phyloP scores from a whole-genome alignment of 208 protist species.

The Acanthamoeba polyphaga region DNA sequence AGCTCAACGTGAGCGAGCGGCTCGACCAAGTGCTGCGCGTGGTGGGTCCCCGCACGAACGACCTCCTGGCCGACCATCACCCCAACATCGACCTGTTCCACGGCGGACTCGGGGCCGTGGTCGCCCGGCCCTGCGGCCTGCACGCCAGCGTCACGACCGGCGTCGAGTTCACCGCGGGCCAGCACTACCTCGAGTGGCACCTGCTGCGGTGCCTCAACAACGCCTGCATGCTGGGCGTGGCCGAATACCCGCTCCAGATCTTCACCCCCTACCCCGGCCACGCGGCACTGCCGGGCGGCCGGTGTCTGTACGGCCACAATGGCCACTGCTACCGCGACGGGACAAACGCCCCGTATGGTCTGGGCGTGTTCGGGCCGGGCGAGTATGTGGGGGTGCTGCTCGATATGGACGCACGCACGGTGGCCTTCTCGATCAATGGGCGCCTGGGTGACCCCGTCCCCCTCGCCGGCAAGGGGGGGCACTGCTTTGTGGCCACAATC shows the following conservation, averaged over 20 bases:
- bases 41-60: not conserved
- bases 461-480: not conserved
- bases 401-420: slow-evolving; percentile 3
- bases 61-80: not conserved
- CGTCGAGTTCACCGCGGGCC: not conserved
- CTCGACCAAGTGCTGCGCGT: not conserved
- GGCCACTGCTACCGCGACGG: not conserved
- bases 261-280: not conserved
- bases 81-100: slow-evolving; percentile 33
- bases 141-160: not conserved
- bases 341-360: not conserved
- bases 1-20: not conserved
- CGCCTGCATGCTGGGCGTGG: slow-evolving; percentile 13
- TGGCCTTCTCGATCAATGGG: slow-evolving; percentile 35
- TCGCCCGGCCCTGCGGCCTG: not conserved
- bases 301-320: not conserved
- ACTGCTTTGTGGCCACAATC: not conserved
- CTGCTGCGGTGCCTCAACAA: not conserved
- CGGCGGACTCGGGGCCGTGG: not conserved
- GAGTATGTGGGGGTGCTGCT: slow-evolving; percentile 29
- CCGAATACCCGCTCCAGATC: not conserved
- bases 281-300: not conserved
- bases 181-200: not conserved
- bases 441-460: not conserved
- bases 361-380: slow-evolving; percentile 3